phyloP scores from a whole-genome alignment of 352 stramenopile genomes.

The Globisporangium lucens region DNA sequence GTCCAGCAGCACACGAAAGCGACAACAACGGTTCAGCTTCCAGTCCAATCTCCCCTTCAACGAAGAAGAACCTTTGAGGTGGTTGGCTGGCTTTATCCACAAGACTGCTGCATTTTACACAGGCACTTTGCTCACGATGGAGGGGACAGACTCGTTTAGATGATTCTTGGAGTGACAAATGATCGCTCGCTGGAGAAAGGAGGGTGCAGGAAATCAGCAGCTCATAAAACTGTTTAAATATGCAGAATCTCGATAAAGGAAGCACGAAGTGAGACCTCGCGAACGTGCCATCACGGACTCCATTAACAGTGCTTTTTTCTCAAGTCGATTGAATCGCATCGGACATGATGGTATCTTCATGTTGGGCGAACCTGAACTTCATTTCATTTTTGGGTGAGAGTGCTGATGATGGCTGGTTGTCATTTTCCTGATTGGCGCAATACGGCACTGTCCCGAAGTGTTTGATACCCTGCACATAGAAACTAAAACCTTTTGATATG shows the following conservation, averaged over 20 bases:
- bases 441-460: neutral
- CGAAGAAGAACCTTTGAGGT: conserved; percentile 8
- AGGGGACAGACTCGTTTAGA: neutral
- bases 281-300: neutral
- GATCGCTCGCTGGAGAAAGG: neutral
- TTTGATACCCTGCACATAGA: neutral
- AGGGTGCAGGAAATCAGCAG: neutral
- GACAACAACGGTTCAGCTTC: neutral
- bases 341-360: too few relatives aligned
- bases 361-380: too few relatives aligned
- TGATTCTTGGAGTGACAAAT: neutral
- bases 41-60: neutral
- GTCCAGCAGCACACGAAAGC: neutral
- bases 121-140: neutral
- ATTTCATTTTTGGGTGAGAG: too few relatives aligned
- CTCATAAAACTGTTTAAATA: neutral
- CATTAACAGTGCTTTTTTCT: too few relatives aligned
- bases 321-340: too few relatives aligned
- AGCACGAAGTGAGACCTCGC: neutral
- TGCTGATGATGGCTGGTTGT: neutral
- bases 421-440: neutral
- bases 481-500: neutral
- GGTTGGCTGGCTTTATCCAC: neutral
- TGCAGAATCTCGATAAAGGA: neutral
- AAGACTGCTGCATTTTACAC: neutral